Base-by-base conservation (phyloP, 2,329 filamentous ascomycete genomes). In the Penicillium crustosum region DNA sequence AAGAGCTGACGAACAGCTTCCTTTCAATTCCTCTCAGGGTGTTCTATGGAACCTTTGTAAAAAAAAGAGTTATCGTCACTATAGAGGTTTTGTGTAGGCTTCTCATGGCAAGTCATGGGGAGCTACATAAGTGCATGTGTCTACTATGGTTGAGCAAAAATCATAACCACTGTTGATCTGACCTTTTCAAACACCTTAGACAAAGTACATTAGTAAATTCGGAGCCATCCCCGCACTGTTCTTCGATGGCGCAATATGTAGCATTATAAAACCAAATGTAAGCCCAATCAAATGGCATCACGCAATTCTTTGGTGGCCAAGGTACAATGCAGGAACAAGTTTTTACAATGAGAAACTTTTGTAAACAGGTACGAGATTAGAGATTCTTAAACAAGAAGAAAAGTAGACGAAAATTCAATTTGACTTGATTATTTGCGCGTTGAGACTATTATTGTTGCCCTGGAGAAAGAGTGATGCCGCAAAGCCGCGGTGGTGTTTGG, bases 201-300 rank as follows among this genome's bases (percentile, higher is more conserved):
- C 12, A 13, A 15, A 33, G 6, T 33, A 33, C 31, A 33, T 33
- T 21, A 43, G 4, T 44, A n/a, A 6, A 44, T 15, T 33, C 12
- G 12, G 5, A 33, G 31, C 5, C 5, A 33, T 33, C 31, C 29
- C 31, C 9, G 42, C 42, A 19, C 13, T 44, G 10, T 29, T 45
- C n/a, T 76, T 76, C 55, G 71, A 76, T 15, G 75, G 77, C 49
- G 63, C 38, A 44, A 52, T 52, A 38, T 8, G 35, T 38, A 33
- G 15, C 21, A 25, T 25, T 23, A n/a, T 8, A 10, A 51, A n/a
- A 9, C 8, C 13, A 21, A 21, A 9, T 17, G 44, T 47, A 43
- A 33, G 31, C 31, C 31, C 5, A 33, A 33, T 15, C 12, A 15
- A 33, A 33, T 33, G 31, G 31, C 33, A 44, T 52, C 39, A 52